Evolutionary conservation across 179 eudicot genomes (phyloP).

Genomic region (Beta lomatogona): DNA sequence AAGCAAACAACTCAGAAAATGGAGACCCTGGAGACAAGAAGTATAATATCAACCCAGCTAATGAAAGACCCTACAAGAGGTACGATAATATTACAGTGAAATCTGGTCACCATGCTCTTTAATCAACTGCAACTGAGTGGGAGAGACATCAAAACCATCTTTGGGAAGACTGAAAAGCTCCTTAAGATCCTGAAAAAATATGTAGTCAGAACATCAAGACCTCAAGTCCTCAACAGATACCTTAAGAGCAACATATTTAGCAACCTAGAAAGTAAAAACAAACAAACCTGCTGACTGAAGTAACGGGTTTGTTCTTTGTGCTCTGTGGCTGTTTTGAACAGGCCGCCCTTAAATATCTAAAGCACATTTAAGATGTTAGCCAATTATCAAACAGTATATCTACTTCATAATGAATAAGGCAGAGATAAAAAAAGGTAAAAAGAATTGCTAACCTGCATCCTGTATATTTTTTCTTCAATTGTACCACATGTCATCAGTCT

Average conservation of each 20-base stretch:
- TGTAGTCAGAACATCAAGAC: constrained; percentile 13
- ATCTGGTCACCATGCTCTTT: constrained; percentile 83
- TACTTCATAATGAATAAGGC: neutral
- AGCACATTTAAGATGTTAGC: constrained; percentile 23
- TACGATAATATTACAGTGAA: constrained; percentile 47
- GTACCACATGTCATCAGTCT: constrained; percentile 96
- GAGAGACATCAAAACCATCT: constrained; percentile 90
- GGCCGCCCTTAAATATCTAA: constrained; percentile 93
- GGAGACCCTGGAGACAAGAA: neutral
- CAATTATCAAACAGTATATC: neutral
- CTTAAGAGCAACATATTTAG: neutral
- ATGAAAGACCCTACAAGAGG: neutral
- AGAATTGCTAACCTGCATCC: constrained; percentile 69
- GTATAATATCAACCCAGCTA: neutral
- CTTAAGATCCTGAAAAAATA: constrained; percentile 66
- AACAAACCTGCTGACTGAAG: constrained; percentile 83
- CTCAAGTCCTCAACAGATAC: constrained; percentile 10
- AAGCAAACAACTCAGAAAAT: neutral
- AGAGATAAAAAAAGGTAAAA: neutral
- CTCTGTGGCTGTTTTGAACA: constrained; percentile 96
- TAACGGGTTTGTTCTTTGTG: constrained; percentile 98
- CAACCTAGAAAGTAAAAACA: neutral
- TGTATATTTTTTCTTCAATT: constrained; percentile 92
- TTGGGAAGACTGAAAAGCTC: constrained; percentile 91
- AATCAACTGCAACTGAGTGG: constrained; percentile 88